phyloP scores from a whole-genome alignment of 2,329 filamentous ascomycete species.

The Monosporascus sp. region DNA sequence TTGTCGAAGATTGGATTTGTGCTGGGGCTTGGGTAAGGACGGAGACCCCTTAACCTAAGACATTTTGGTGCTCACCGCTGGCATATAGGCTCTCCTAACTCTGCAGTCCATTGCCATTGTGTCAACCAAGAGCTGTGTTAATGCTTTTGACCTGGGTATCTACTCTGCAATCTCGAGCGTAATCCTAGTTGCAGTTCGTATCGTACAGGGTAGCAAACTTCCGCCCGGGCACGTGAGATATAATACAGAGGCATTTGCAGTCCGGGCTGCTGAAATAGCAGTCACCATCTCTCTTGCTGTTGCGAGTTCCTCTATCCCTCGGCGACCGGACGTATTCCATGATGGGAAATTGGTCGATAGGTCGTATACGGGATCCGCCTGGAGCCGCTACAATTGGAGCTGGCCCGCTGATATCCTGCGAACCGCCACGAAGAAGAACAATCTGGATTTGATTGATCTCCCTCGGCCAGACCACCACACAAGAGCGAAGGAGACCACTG shows the following conservation, averaged over 20 bases:
- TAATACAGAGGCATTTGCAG: slow-evolving; percentile 30
- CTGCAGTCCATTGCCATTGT: slow-evolving; percentile 47
- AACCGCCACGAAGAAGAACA: slow-evolving; percentile 50
- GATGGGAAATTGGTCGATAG: slow-evolving; percentile 56
- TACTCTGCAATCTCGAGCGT: slow-evolving; percentile 45
- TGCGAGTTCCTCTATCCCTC: slow-evolving; percentile 52
- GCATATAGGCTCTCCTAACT: slow-evolving; percentile 41
- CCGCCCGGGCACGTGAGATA: slow-evolving; percentile 29
- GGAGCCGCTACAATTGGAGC: slow-evolving; percentile 58
- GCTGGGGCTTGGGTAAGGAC: slow-evolving; percentile 57
- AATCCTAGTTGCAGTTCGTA: slow-evolving; percentile 36
- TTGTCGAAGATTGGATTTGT: slow-evolving; percentile 55
- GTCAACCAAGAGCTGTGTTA: slow-evolving; percentile 44
- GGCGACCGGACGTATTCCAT: slow-evolving; percentile 62
- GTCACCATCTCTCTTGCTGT: slow-evolving; percentile 40
- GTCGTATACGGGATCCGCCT: slow-evolving; percentile 55
- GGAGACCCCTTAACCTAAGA: slow-evolving; percentile 9
- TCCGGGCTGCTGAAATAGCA: slow-evolving; percentile 44
- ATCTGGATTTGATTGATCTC: slow-evolving; percentile 58
- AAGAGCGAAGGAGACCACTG: slow-evolving; percentile 44
- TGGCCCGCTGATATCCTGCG: slow-evolving; percentile 56
- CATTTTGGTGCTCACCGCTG: slow-evolving; percentile 9
- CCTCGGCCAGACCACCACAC: slow-evolving; percentile 54
- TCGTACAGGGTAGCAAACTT: slow-evolving; percentile 40
- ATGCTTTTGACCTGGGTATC: slow-evolving; percentile 48